phyloP scores from a whole-genome alignment of 306 rosid genomes.

The Quercus cerris region DNA sequence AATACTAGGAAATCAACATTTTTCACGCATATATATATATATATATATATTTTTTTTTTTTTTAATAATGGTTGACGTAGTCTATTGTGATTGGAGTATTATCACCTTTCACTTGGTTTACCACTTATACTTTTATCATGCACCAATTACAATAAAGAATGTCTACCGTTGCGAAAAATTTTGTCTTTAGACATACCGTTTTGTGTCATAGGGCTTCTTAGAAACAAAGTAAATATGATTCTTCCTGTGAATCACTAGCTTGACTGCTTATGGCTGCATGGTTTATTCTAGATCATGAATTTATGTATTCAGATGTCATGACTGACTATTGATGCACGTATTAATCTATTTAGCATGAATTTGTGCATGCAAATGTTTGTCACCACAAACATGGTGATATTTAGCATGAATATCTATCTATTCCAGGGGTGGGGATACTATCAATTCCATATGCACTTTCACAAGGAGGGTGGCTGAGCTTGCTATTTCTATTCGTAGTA shows the following conservation, averaged over 20 bases:
- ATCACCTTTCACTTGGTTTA: too few relatives aligned
- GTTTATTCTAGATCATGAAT: not conserved
- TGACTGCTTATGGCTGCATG: not conserved
- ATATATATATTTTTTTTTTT: too few relatives aligned
- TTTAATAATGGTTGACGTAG: too few relatives aligned
- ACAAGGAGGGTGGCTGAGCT: conserved; percentile 76
- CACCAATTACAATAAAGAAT: too few relatives aligned
- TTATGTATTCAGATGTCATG: not conserved
- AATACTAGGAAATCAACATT: too few relatives aligned
- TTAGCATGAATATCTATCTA: not conserved
- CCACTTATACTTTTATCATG: too few relatives aligned
- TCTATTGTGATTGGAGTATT: too few relatives aligned
- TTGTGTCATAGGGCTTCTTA: too few relatives aligned
- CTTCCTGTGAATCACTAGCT: not conserved
- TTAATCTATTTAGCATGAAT: not conserved
- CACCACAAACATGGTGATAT: not conserved
- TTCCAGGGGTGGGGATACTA: conserved; percentile 66
- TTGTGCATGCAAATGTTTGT: not conserved
- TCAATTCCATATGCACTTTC: conserved; percentile 76
- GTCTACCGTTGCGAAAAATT: too few relatives aligned
- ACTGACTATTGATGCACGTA: not conserved
- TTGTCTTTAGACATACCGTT: too few relatives aligned
- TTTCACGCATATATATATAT: too few relatives aligned
- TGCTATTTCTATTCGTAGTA: conserved; percentile 37
- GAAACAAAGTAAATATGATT: too few relatives aligned